Conservation (phyloP, 371 early-diverging fungal genomes). For the Batrachochytrium dendrobatidis region DNA sequence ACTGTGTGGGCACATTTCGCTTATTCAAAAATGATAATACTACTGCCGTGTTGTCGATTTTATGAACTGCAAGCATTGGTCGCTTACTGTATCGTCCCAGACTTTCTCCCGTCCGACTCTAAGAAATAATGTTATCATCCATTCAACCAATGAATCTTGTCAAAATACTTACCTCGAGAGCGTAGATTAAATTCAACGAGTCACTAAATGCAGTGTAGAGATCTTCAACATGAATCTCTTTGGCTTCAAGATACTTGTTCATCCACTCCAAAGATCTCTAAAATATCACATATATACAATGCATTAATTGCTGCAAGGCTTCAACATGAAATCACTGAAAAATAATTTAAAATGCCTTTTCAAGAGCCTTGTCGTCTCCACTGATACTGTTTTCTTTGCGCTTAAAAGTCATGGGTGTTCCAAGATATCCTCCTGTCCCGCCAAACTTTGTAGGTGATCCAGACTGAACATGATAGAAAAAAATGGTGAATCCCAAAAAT, state of each 20-base stretch:
- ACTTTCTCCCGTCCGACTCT: slow-evolving; percentile 31
- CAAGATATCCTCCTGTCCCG: neutral
- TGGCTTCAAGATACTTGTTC: slow-evolving; percentile 29
- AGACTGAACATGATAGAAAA: no score
- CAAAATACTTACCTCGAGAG: slow-evolving; percentile 35
- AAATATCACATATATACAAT: no score
- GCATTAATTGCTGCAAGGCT: no score
- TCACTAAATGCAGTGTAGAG: slow-evolving; percentile 27
- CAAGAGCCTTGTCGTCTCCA: slow-evolving; percentile 43
- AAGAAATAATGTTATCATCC: neutral
- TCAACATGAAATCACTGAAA: no score
- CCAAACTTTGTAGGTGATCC: neutral
- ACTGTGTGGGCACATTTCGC: slow-evolving; percentile 29
- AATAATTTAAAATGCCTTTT: slow-evolving; percentile 30
- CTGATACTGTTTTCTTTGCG: slow-evolving; percentile 29
- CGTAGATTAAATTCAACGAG: slow-evolving; percentile 40
- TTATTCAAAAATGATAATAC: slow-evolving; percentile 33
- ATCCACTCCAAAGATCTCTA: slow-evolving; percentile 45
- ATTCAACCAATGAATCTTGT: neutral
- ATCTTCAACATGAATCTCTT: slow-evolving; percentile 30
- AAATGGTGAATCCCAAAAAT: no score
- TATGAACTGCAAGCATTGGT: slow-evolving; percentile 37
- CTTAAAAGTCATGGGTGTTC: slow-evolving; percentile 14
- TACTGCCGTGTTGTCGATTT: slow-evolving; percentile 40
- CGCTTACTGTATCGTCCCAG: slow-evolving; percentile 46